A percentile compares a stretch with the other conserved stretches of the same genome.
phyloP scores from a whole-genome alignment of 345 rosid species.

The Eucalyptus curtisii region DNA sequence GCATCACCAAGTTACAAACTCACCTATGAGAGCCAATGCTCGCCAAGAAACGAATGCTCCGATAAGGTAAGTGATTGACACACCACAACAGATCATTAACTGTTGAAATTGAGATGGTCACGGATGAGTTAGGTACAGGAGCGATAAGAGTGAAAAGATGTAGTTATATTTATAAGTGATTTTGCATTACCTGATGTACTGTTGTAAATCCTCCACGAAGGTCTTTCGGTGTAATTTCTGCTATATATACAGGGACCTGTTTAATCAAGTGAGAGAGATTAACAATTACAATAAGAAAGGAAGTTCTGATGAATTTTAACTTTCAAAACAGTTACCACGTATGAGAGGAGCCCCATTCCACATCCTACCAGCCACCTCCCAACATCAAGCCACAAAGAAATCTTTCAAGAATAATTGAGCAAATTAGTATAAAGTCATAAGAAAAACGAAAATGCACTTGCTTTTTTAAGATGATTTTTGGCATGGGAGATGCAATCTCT shows the following conservation, averaged over 20 bases:
- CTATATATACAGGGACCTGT: conserved; percentile 76
- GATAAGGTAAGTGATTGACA: conserved; percentile 43
- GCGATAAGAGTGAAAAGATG: neutral
- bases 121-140: neutral
- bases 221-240: conserved; percentile 74
- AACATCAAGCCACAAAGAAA: conserved; percentile 43
- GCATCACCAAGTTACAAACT: neutral
- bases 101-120: conserved; percentile 6
- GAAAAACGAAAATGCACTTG: neutral
- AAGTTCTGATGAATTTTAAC: neutral
- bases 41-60: conserved; percentile 65
- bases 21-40: conserved; percentile 59
- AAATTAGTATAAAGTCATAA: neutral
- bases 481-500: neutral
- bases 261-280: neutral
- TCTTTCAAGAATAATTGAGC: conserved; percentile 17
- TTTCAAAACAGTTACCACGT: conserved; percentile 40
- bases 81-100: conserved; percentile 76
- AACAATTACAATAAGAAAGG: neutral
- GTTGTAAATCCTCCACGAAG: conserved; percentile 72
- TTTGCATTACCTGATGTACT: conserved; percentile 33
- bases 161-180: neutral
- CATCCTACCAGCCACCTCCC: conserved; percentile 68
- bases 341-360: conserved; percentile 61
- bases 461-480: neutral